Conservation (phyloP, 352 stramenopile genomes). For the Aphanomyces cochlioides region DNA sequence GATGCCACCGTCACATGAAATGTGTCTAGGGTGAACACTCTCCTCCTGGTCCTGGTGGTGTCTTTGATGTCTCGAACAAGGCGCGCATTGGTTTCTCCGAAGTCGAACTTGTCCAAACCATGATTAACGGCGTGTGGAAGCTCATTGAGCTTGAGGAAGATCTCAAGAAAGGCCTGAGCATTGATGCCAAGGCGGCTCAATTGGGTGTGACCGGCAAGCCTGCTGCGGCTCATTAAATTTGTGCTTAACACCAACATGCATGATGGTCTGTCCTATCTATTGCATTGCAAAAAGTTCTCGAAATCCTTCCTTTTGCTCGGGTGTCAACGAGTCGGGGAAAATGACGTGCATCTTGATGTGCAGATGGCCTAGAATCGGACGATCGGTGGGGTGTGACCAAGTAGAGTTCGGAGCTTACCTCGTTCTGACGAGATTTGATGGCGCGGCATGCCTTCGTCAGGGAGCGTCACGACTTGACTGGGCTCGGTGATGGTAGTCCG, state of each 20-base stretch:
- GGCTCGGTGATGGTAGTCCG: conserved; percentile 85
- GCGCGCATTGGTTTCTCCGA: conserved; percentile 86
- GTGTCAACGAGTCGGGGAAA: conserved; percentile 88
- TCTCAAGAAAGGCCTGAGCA: conserved; percentile 55
- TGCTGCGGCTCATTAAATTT: not conserved
- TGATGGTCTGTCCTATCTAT: conserved; percentile 24
- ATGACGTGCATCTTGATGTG: conserved; percentile 95
- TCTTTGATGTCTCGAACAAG: conserved; percentile 87
- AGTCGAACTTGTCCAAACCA: conserved; percentile 83
- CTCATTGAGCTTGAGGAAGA: conserved; percentile 89
- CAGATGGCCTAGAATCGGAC: conserved; percentile 66
- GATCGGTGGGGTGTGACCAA: not conserved
- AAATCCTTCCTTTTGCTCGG: conserved; percentile 74
- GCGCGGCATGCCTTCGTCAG: conserved; percentile 94
- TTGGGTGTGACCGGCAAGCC: not conserved
- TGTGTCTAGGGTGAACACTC: conserved; percentile 73
- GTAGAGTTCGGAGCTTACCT: conserved; percentile 26
- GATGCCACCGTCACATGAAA: conserved; percentile 79
- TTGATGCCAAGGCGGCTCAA: conserved; percentile 41
- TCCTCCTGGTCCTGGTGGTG: conserved; percentile 71
- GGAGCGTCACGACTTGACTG: conserved; percentile 85
- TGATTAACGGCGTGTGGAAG: conserved; percentile 83
- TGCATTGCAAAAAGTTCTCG: conserved; percentile 48
- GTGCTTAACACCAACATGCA: not conserved
- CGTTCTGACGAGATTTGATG: conserved; percentile 79